Evolutionary conservation across 305 asterid species (phyloP).

Genomic region (Andrographis paniculata): DNA sequence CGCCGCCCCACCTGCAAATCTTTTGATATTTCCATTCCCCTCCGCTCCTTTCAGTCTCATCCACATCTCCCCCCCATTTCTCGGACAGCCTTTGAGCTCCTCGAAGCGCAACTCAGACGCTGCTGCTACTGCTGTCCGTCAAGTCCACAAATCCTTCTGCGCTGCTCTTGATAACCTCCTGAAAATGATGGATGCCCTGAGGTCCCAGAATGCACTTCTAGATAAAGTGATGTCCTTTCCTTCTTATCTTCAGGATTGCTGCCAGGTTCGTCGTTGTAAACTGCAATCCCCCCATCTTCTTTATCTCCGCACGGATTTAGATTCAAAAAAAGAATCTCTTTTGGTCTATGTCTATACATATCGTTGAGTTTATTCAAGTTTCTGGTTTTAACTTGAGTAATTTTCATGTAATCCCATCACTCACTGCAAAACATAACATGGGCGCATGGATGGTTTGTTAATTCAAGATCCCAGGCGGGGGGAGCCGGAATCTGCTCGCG

Average conservation of each 20-base stretch:
- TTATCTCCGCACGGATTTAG: too few relatives aligned
- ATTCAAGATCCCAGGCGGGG: conserved; percentile 34
- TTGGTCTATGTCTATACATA: too few relatives aligned
- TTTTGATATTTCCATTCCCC: conserved; percentile 28
- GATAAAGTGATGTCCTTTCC: conserved; percentile 32
- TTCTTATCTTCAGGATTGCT: conserved; percentile 36
- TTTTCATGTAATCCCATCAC: too few relatives aligned
- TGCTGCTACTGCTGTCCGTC: conserved; percentile 35
- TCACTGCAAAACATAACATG: too few relatives aligned
- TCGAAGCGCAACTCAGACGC: conserved; percentile 23
- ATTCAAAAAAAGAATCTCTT: too few relatives aligned
- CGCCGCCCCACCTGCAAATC: conserved; percentile 20
- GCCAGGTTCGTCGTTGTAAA: conserved; percentile 19
- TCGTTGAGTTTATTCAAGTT: too few relatives aligned
- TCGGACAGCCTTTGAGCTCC: conserved; percentile 31
- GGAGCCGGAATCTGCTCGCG: conserved; percentile 22
- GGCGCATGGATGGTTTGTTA: background rate
- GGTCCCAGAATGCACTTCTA: conserved; percentile 34
- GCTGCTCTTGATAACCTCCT: conserved; percentile 32
- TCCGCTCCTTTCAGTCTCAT: conserved; percentile 29
- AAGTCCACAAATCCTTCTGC: conserved; percentile 29
- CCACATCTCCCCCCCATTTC: conserved; percentile 29
- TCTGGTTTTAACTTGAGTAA: too few relatives aligned
- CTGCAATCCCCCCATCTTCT: too few relatives aligned
- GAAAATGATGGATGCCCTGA: conserved; percentile 26